Conservation (phyloP, 2,329 filamentous ascomycete species). For the Chrysoporthe cubensis region DNA sequence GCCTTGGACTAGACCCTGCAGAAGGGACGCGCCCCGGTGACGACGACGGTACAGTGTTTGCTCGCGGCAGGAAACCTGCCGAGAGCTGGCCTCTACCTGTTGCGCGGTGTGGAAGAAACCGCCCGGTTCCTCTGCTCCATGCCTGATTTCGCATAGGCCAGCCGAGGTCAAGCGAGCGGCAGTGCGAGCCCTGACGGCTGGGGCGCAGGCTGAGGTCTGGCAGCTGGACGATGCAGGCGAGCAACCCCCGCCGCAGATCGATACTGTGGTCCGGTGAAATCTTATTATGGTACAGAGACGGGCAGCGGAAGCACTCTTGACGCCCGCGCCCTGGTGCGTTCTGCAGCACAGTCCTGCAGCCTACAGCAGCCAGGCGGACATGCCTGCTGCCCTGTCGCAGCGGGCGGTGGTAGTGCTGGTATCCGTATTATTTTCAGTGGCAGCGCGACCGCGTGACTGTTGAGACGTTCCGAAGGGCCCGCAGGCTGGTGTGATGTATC, state of each 20-base stretch:
- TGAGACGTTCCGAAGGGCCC: conserved; percentile 51
- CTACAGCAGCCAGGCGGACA: too few relatives aligned
- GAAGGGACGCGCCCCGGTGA: not conserved
- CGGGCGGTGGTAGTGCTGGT: not conserved
- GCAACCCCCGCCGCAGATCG: not conserved
- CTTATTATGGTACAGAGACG: not conserved
- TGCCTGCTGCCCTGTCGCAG: not conserved
- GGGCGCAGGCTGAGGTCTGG: not conserved
- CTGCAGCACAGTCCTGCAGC: not conserved
- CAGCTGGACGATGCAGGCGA: not conserved
- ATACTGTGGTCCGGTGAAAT: not conserved
- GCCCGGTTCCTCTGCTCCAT: not conserved
- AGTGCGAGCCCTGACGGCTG: not conserved
- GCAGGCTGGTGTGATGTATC: conserved; percentile 50
- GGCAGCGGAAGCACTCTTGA: not conserved
- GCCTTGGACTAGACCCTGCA: not conserved
- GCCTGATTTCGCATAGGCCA: not conserved
- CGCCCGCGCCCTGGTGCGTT: not conserved
- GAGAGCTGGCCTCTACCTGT: not conserved
- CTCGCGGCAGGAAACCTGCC: not conserved
- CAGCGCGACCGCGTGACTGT: conserved; percentile 34
- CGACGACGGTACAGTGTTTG: not conserved
- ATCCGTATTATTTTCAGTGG: not conserved
- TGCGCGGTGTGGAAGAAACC: too few relatives aligned
- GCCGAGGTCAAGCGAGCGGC: not conserved